Percentiles rank a stretch among this genome's conserved stretches.
Evolutionary conservation across 208 protist genomes (phyloP).

Genomic region (Leishmania mexicana): DNA sequence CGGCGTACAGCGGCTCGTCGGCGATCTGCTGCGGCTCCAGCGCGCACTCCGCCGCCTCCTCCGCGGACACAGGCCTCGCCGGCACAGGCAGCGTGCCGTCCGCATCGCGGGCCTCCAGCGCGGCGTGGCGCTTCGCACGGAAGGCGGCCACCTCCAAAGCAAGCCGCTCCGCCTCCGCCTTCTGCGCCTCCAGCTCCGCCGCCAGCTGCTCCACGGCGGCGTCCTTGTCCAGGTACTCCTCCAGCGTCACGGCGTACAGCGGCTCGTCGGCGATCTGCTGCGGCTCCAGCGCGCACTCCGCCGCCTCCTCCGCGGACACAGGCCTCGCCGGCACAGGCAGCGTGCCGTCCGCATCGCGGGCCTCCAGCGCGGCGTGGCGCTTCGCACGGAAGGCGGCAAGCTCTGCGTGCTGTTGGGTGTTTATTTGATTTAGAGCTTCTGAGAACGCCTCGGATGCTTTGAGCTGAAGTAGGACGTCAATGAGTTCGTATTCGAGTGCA

Average conservation of each 20-base stretch:
- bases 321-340: slow-evolving; percentile 19
- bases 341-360: slow-evolving; percentile 30
- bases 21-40: slow-evolving; percentile 22
- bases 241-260: slow-evolving; percentile 12
- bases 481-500: slow-evolving; percentile 27
- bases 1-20: slow-evolving; percentile 28
- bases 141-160: slow-evolving; percentile 1
- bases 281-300: slow-evolving; percentile 12
- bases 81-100: slow-evolving; percentile 29
- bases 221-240: neutral
- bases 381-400: neutral
- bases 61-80: slow-evolving; percentile 20
- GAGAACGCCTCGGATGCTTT: slow-evolving; percentile 20
- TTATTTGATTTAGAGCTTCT: neutral
- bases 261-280: slow-evolving; percentile 11
- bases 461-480: slow-evolving; percentile 30
- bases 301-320: neutral
- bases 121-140: slow-evolving; percentile 29
- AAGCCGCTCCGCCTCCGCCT: neutral
- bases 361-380: slow-evolving; percentile 3
- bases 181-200: neutral
- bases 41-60: slow-evolving; percentile 23
- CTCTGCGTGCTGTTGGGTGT: neutral
- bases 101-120: slow-evolving; percentile 26
- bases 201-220: neutral